A percentile compares a stretch with the other conserved stretches of the same genome.
Evolutionary conservation across 257 asterid species (phyloP).

Genomic region (Rauvolfia tetraphylla): DNA sequence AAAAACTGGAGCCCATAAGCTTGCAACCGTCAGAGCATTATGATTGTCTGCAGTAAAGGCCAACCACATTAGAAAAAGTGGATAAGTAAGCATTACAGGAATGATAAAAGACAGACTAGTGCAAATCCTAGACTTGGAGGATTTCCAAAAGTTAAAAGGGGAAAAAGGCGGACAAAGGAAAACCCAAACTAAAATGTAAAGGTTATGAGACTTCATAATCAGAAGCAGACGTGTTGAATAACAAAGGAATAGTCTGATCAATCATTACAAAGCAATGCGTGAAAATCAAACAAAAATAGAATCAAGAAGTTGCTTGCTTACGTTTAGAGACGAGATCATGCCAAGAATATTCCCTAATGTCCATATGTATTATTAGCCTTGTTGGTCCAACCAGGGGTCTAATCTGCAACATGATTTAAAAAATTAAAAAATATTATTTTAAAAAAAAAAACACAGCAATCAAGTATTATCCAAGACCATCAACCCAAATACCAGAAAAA

Average conservation of each 20-base stretch:
- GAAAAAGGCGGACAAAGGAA: not conserved
- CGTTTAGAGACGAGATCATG: conserved; percentile 81
- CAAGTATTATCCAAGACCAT: conserved; percentile 14
- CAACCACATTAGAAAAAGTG: conserved; percentile 14
- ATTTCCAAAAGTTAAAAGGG: not conserved
- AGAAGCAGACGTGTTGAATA: not conserved
- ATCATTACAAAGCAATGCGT: not conserved
- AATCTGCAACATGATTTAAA: conserved; percentile 58
- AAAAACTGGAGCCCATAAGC: conserved; percentile 94
- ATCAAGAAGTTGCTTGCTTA: conserved; percentile 33
- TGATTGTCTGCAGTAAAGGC: conserved; percentile 69
- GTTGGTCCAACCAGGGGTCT: conserved; percentile 79
- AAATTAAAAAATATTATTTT: conserved; percentile 14
- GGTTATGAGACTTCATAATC: not conserved
- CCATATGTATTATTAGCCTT: conserved; percentile 39
- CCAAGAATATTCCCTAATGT: conserved; percentile 62
- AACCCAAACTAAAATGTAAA: not conserved
- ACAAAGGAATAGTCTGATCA: not conserved
- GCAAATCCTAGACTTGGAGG: not conserved
- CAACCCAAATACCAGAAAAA: not conserved
- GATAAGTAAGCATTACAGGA: not conserved
- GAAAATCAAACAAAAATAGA: not conserved
- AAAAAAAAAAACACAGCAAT: too few relatives aligned
- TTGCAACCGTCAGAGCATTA: conserved; percentile 69
- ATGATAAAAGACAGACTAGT: not conserved